Base-by-base conservation (phyloP, 2,329 filamentous ascomycete genomes). In the Penicillium olsonii region DNA sequence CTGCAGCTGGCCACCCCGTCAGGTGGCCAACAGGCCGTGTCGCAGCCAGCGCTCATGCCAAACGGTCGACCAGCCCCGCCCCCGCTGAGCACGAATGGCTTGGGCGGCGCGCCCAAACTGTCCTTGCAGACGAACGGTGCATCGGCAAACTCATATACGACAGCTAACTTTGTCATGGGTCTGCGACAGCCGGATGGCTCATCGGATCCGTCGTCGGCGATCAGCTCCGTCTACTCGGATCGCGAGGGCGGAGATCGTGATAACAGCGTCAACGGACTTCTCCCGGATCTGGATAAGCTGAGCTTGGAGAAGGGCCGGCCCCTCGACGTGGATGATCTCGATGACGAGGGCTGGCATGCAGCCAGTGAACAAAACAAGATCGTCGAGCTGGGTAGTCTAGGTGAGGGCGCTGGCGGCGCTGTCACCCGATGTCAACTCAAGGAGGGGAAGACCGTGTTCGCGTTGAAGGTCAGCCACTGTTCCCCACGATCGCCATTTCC, bases 291-390 rank as follows among this genome's bases (percentile, higher is more conserved):
- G 50, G 90, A 95, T 57, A 86, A 92, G 69, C 72, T 95, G 62
- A 88, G 84, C 42, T 69, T 94, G 38, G 91, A 96, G 59, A 91
- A 87, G 70, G 90, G 90, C 29, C 81, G 89, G 56, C 88, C 86
- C 19, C 75, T 92, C 33, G 94, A 99, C 69, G 92, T 96, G 4
- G 92, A 96, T 63, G 92, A 97, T 60, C 75, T 99, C 41, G 92
- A 97, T 66, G 92, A 96, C 63, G 89, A 95, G 55, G 91, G 90
- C 17, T 99, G 94, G 94, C 85, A 88, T 67, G 92, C 95, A 43
- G 94, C 92, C 10, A 95, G 91, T 66, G 83, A 88, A 69, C 90
- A 95, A 67, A 88, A 89, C 59, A 84, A 91, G 62, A 95, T 99
- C 54, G 78, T 88, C 42, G 91, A 99, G 72, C 75, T 96, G 22